Evolutionary conservation across 306 rosid species (phyloP), one percentile per base, ranked within the genome.

Genomic region (Cyclanthera cordifolia): DNA sequence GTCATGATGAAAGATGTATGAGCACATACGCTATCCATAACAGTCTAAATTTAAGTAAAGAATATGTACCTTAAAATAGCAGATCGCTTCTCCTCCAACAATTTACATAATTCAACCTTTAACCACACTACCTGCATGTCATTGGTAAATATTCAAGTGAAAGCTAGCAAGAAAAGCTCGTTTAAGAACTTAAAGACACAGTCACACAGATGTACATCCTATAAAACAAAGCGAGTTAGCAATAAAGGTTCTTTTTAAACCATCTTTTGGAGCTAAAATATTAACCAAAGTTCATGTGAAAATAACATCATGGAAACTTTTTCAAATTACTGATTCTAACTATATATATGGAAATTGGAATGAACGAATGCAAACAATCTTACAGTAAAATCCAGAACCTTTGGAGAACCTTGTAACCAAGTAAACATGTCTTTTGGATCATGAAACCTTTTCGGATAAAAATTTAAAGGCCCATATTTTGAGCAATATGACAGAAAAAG

Each of bases 31-130:
- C 25, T 43, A 61, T 14, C 49, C 49, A 34, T 23, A 37, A 71
- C 46, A 53, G n/a, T 23, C 59, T 9, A 53, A 25, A 70, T 12
- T 37, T 27, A 67, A 34, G 47, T 48, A 24, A 21, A 69, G 75
- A 74, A 67, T 34, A 34, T 6, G 46, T 73, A 93, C 99, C 96
- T 88, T 66, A 93, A 90, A 77, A 86, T 72, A 78, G 94, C 77
- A 43, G 99, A 93, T 88, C 99, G 82, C 83, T 86, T 90, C 27
- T 93, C 96, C 79, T 87, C 99, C 72, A 93, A 86, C 79, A 82
- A 75, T 76, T 79, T 85, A 82, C 99, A 90, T 47, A 93, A 83
- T 67, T 90, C 95, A 84, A 78, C 87, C 83, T 93, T 93, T 78
- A 93, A 82, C 86, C 91, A 85, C 48, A 82, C 90, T 65, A 93